These are phyloP conservation scores for Stagonosporopsis vannaccii DNA, from an alignment of 2,329 filamentous ascomycete species.

Conservation along the genomic window DNA sequence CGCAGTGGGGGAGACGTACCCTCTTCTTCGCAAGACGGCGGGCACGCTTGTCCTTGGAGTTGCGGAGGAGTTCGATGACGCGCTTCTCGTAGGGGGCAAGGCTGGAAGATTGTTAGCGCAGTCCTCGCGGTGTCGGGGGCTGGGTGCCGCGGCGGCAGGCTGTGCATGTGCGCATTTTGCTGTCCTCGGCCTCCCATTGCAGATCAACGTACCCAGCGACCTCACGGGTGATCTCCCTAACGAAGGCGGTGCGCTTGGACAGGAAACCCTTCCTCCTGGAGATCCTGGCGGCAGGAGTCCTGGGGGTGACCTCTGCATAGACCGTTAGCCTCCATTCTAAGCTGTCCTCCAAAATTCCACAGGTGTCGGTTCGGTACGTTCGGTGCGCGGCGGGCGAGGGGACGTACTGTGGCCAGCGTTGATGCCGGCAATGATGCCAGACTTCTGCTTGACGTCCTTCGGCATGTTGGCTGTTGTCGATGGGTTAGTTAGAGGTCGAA, in stretches of 20 bases:
- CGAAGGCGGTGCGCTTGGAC: slow-evolving; percentile 96
- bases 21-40: slow-evolving; percentile 99
- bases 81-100: slow-evolving; percentile 78
- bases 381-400: slow-evolving; percentile 25
- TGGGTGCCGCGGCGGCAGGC: slow-evolving; percentile 36
- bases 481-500: slow-evolving; percentile 22
- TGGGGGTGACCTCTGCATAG: slow-evolving; percentile 59
- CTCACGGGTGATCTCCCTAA: slow-evolving; percentile 97
- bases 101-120: slow-evolving; percentile 24
- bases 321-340: slow-evolving; percentile 34
- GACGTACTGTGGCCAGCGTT: slow-evolving; percentile 72
- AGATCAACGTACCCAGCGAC: slow-evolving; percentile 81
- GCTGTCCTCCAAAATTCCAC: slow-evolving; percentile 19
- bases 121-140: neutral
- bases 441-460: slow-evolving; percentile 63
- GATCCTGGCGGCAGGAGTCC: slow-evolving; percentile 58
- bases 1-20: slow-evolving; percentile 62
- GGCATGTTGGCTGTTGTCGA: slow-evolving; percentile 56
- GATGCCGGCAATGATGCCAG: slow-evolving; percentile 65
- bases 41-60: slow-evolving; percentile 99
- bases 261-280: slow-evolving; percentile 89
- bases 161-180: slow-evolving; percentile 42
- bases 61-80: slow-evolving; percentile 98
- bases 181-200: slow-evolving; percentile 17
- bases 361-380: slow-evolving; percentile 18